These are phyloP conservation scores for Starmerella apis DNA, from an alignment of 805 yeast species.

Conservation along the genomic window DNA sequence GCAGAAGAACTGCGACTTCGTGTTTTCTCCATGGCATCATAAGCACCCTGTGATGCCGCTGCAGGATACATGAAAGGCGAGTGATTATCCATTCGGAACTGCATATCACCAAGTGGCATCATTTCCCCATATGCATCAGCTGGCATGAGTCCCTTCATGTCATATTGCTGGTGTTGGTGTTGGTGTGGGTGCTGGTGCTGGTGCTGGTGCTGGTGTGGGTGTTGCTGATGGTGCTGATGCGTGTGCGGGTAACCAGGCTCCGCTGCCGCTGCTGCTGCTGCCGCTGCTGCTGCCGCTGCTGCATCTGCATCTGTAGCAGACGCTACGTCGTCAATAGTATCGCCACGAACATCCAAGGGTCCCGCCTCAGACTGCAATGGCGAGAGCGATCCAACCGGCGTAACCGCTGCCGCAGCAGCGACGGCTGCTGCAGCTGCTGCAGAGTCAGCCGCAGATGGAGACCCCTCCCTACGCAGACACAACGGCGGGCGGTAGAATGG, in stretches of 20 bases:
- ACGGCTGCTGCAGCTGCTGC: constrained; percentile 8
- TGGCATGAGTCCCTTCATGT: constrained; percentile 4
- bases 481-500: constrained; percentile 32
- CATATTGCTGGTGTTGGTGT: not conserved
- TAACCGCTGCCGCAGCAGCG: constrained; percentile 3
- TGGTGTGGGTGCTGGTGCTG: not conserved
- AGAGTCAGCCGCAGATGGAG: not conserved
- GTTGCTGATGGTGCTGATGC: not conserved
- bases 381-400: not conserved
- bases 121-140: not conserved
- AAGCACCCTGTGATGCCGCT: not conserved
- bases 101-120: not conserved
- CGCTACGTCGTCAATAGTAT: constrained; percentile 6
- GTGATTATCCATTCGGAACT: not conserved
- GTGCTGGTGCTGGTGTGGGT: not conserved
- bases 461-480: constrained; percentile 17
- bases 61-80: constrained; percentile 5
- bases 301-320: constrained; percentile 10
- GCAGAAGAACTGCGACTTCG: constrained; percentile 13
- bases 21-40: not conserved
- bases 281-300: constrained; percentile 3
- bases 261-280: not conserved
- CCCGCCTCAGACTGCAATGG: constrained; percentile 4
- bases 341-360: constrained; percentile 1
- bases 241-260: no score